Evolutionary conservation across 495 filamentous ascomycete species (phyloP).

Genomic region (Penicillium pancosmium): DNA sequence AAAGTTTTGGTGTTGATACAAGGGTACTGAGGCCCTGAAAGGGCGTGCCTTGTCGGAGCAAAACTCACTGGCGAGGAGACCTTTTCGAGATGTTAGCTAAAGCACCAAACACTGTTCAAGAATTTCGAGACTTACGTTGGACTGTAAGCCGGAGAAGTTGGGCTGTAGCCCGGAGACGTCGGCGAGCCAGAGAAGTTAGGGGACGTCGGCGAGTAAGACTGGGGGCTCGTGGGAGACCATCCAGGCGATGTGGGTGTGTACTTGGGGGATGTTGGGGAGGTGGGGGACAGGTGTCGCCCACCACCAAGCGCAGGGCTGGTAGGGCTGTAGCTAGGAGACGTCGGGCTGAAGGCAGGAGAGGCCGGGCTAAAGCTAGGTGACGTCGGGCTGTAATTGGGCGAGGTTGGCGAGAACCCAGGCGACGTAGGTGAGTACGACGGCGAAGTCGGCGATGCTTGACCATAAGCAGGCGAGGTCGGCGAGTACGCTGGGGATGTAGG

Average conservation of each 20-base stretch:
- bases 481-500: slow-evolving; percentile 83
- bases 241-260: slow-evolving; percentile 77
- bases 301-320: slow-evolving; percentile 63
- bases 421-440: slow-evolving; percentile 84
- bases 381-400: slow-evolving; percentile 63
- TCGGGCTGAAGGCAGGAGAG: slow-evolving; percentile 60
- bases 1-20: slow-evolving; percentile 46
- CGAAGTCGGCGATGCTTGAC: slow-evolving; percentile 64
- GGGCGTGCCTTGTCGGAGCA: slow-evolving; percentile 23
- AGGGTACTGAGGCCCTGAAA: slow-evolving; percentile 34
- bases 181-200: slow-evolving; percentile 68
- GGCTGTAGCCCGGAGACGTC: slow-evolving; percentile 60
- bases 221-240: slow-evolving; percentile 68
- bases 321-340: slow-evolving; percentile 67
- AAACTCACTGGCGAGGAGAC: slow-evolving; percentile 52
- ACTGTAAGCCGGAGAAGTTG: slow-evolving; percentile 54
- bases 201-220: slow-evolving; percentile 76
- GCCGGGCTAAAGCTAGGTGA: slow-evolving; percentile 65
- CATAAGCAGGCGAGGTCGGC: slow-evolving; percentile 74
- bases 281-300: slow-evolving; percentile 61
- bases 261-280: slow-evolving; percentile 67
- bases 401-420: slow-evolving; percentile 79
- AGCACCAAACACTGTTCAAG: not conserved
- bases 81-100: slow-evolving; percentile 37
- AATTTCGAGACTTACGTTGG: slow-evolving; percentile 39